phyloP scores from a whole-genome alignment of 768 basidiomycete species.

The Cyclocybe cylindracea region DNA sequence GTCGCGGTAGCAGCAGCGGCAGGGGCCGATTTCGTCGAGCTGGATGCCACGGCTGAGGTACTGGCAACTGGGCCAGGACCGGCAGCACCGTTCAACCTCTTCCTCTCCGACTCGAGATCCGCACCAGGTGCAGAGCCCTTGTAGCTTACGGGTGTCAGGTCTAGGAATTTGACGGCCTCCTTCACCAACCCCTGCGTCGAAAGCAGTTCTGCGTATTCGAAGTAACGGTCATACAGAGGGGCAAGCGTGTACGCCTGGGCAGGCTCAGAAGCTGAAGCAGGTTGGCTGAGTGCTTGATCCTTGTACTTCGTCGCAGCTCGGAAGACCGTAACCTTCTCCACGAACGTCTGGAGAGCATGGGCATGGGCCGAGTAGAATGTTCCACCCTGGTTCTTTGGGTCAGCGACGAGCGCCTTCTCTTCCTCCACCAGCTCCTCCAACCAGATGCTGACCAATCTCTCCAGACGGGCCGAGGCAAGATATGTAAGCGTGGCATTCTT shows the following conservation, averaged over 20 bases:
- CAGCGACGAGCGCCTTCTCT: constrained; percentile 53
- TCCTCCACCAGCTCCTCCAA: constrained; percentile 87
- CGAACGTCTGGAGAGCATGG: constrained; percentile 85
- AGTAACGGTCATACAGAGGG: constrained; percentile 86
- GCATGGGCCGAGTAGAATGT: constrained; percentile 81
- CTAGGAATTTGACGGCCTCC: constrained; percentile 79
- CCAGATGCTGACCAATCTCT: constrained; percentile 91
- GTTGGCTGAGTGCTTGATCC: constrained; percentile 64
- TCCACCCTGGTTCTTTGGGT: constrained; percentile 38
- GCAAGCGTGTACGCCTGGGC: constrained; percentile 80
- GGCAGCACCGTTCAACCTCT: constrained; percentile 39
- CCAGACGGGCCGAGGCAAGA: constrained; percentile 86
- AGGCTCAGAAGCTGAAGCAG: constrained; percentile 35
- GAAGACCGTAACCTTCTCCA: constrained; percentile 97
- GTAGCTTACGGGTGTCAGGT: constrained; percentile 79
- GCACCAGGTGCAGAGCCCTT: constrained; percentile 50
- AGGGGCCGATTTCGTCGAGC: constrained; percentile 17
- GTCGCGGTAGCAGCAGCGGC: constrained; percentile 16
- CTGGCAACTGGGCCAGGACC: constrained; percentile 22
- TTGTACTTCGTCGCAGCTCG: constrained; percentile 80
- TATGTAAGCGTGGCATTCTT: constrained; percentile 93
- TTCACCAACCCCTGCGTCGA: constrained; percentile 87
- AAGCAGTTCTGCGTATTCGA: constrained; percentile 93
- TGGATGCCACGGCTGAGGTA: constrained; percentile 14
- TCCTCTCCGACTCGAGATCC: constrained; percentile 37